Percentiles rank a stretch among this genome's conserved stretches.
phyloP scores from a whole-genome alignment of 768 basidiomycete species.

The Tricholoma sp. region DNA sequence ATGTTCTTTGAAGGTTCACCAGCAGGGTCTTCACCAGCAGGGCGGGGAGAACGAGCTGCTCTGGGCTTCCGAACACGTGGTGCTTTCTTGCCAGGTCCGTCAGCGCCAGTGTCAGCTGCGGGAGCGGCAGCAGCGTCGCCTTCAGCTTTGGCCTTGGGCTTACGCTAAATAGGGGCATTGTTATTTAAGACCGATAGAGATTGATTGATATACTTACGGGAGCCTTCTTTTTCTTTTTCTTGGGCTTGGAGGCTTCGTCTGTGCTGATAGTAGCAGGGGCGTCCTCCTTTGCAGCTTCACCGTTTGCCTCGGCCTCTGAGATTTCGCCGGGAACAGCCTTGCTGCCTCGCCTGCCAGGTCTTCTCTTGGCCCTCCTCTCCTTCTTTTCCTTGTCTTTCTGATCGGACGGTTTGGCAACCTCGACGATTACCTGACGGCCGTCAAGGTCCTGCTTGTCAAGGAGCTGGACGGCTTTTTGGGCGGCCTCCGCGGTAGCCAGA shows the following conservation, averaged over 20 bases:
- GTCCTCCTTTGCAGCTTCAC: slow-evolving; percentile 60
- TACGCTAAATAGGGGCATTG: slow-evolving; percentile 42
- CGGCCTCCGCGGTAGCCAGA: slow-evolving; percentile 73
- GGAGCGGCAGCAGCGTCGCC: slow-evolving; percentile 33
- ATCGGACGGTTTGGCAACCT: slow-evolving; percentile 88
- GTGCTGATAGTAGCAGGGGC: slow-evolving; percentile 48
- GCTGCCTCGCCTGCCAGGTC: slow-evolving; percentile 79
- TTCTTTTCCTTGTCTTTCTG: slow-evolving; percentile 82
- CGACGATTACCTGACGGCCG: slow-evolving; percentile 83
- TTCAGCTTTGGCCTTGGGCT: slow-evolving; percentile 47
- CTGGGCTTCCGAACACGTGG: slow-evolving; percentile 53
- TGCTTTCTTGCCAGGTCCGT: slow-evolving; percentile 40
- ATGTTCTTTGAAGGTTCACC: slow-evolving; percentile 88
- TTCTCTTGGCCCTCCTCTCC: slow-evolving; percentile 74
- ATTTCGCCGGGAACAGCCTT: slow-evolving; percentile 87
- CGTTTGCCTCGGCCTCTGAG: slow-evolving; percentile 85
- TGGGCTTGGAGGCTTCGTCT: slow-evolving; percentile 71
- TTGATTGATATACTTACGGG: slow-evolving; percentile 37
- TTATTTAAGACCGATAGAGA: slow-evolving; percentile 9
- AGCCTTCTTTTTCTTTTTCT: slow-evolving; percentile 79
- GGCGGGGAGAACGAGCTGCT: slow-evolving; percentile 54
- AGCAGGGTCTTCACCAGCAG: slow-evolving; percentile 75
- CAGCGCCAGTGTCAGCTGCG: slow-evolving; percentile 32
- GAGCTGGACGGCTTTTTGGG: slow-evolving; percentile 77
- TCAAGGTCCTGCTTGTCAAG: slow-evolving; percentile 89